Percentiles rank a stretch among this genome's conserved stretches.
Conservation (phyloP, 106 monocot genomes). For the Triglochin maritima region DNA sequence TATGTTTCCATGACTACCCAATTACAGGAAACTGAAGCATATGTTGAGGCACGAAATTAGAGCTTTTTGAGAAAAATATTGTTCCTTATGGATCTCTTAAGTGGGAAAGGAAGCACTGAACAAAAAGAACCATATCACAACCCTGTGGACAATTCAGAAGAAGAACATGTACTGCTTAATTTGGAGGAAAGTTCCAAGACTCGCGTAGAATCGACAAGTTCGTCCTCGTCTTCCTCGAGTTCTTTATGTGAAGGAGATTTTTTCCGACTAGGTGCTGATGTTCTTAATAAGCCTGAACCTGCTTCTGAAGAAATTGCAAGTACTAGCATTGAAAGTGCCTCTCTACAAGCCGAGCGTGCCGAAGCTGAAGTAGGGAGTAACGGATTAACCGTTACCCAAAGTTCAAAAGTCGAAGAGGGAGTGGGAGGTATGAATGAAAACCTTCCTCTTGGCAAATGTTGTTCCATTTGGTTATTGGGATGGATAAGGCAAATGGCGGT, state of each 20-base stretch:
- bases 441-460: neutral
- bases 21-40: no score
- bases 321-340: neutral
- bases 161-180: neutral
- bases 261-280: neutral
- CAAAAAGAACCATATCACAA: neutral
- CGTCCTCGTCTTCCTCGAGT: conserved; percentile 2
- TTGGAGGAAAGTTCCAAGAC: neutral
- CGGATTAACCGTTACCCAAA: neutral
- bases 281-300: neutral
- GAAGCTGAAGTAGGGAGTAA: neutral
- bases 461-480: no score
- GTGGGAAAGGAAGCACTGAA: neutral
- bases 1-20: no score
- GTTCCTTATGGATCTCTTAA: neutral
- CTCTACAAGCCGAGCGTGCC: neutral
- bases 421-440: neutral
- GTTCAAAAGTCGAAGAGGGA: neutral
- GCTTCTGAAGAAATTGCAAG: conserved; percentile 1
- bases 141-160: neutral
- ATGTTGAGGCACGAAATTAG: no score
- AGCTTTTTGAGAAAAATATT: no score
- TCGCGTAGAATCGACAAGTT: neutral
- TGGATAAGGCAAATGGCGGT: no score
- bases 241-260: conserved; percentile 7